Conservation (phyloP, 257 asterid species). For the Oldenlandia corymbosa region DNA sequence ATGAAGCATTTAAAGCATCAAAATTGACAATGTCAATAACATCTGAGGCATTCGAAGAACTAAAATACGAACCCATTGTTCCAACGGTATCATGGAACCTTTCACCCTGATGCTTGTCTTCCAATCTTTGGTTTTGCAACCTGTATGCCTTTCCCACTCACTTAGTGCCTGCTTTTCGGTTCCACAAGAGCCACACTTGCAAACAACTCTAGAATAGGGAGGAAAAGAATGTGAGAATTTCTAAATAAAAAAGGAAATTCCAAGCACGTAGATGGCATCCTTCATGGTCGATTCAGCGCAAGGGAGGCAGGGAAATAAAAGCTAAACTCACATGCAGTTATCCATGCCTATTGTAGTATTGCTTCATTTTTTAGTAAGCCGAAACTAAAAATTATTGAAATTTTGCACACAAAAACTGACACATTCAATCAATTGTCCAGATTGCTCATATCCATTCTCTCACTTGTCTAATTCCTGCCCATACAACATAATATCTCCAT, state of each 20-base stretch:
- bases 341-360: background rate
- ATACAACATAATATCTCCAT: background rate
- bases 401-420: background rate
- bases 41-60: conserved; percentile 6
- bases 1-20: no score
- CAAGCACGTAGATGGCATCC: background rate
- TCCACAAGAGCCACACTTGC: conserved; percentile 97
- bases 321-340: background rate
- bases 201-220: conserved; percentile 68
- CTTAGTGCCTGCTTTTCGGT: conserved; percentile 81
- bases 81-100: conserved; percentile 77
- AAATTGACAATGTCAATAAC: background rate
- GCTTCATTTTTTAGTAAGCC: background rate
- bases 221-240: background rate
- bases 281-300: background rate
- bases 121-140: conserved; percentile 82
- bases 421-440: background rate
- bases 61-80: conserved; percentile 81
- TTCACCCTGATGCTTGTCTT: conserved; percentile 85
- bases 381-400: background rate
- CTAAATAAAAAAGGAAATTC: background rate
- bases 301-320: background rate
- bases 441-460: background rate
- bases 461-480: background rate
- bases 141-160: conserved; percentile 97